Conservation (phyloP, 306 rosid species). For the Arachis hypogaea region DNA sequence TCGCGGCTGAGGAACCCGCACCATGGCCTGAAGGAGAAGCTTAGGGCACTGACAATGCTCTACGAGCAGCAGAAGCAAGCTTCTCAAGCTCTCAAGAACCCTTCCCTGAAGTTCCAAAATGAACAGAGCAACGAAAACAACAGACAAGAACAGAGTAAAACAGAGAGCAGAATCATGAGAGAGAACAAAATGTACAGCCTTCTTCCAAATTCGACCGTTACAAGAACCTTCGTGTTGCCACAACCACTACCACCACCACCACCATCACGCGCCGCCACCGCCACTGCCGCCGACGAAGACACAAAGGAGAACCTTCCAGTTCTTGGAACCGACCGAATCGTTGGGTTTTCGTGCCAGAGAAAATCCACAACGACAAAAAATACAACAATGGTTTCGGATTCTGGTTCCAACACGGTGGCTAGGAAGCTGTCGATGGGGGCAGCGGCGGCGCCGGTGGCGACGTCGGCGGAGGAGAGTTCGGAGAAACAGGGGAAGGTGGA, state of each 20-base stretch:
- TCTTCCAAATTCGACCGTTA: conserved; percentile 62
- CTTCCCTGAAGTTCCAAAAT: conserved; percentile 31
- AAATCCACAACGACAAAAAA: conserved; percentile 24
- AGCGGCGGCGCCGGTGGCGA: background rate
- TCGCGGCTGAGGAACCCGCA: conserved; percentile 68
- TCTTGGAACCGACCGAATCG: conserved; percentile 56
- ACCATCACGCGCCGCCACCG: background rate
- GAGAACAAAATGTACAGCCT: conserved; percentile 62
- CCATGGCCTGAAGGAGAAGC: conserved; percentile 88
- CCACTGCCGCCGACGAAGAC: conserved; percentile 25
- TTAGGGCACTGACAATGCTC: conserved; percentile 74
- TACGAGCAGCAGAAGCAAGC: conserved; percentile 93
- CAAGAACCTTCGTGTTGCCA: conserved; percentile 68
- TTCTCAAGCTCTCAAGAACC: conserved; percentile 60
- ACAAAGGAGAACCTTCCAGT: conserved; percentile 59
- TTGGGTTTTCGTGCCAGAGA: conserved; percentile 67
- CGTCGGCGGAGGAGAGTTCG: conserved; percentile 43
- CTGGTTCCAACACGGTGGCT: conserved; percentile 50
- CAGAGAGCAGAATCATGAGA: conserved; percentile 55
- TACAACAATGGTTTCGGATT: conserved; percentile 10
- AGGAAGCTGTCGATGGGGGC: conserved; percentile 69
- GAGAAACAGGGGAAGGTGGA: conserved; percentile 41
- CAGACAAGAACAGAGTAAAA: background rate
- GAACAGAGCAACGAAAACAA: conserved; percentile 22
- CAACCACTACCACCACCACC: conserved; percentile 44